Base-by-base conservation (phyloP, 75 land plant genomes). In the Cryptomeria japonica region DNA sequence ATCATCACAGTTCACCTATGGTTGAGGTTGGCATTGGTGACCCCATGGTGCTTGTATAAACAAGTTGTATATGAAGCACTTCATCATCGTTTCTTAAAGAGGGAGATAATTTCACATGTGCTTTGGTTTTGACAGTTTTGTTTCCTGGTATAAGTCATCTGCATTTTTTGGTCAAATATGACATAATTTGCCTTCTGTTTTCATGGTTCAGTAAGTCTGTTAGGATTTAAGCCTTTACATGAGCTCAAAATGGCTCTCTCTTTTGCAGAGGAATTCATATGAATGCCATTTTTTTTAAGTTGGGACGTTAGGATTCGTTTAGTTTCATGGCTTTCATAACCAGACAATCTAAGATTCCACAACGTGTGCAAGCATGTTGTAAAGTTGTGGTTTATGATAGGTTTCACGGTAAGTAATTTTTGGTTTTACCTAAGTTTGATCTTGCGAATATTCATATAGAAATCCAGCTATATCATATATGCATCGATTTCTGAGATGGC, bases 1-100 rank as follows among this genome's bases (percentile, higher is more conserved):
- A 90, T 88, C 82, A 79, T 79, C 82, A 79, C 44, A 79, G 82
- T 79, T 79, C 44, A 79, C 80, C 25, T 22, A 79, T 39, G 42
- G 82, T 77, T 79, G 82, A 79, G 10, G 25, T 79, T 38, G 82
- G 44, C 82, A 38, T 79, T 6, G 5, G 28, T 38, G 44, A 79
- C 25, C 42, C 82, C 25, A 38, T 78, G 82, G 28, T 79, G 42
- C 42, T 79, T 79, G 25, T 39, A 79, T 79, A 79, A 79, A 79
- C 82, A 39, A 79, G 36, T 79, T 79, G 16, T 38, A 39, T 32
- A 38, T 38, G 80, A 16, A 78, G 25, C 28, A 39, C 82, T 39
- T 79, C 9, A 22, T 64, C 70, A 64, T 64, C 70, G 9, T 64
- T 64, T 64, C 70, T 64, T 64, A 64, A 64, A 64, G 70, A 64